Base-by-base conservation (phyloP, 345 rosid genomes). In the Gossypium anomalum region DNA sequence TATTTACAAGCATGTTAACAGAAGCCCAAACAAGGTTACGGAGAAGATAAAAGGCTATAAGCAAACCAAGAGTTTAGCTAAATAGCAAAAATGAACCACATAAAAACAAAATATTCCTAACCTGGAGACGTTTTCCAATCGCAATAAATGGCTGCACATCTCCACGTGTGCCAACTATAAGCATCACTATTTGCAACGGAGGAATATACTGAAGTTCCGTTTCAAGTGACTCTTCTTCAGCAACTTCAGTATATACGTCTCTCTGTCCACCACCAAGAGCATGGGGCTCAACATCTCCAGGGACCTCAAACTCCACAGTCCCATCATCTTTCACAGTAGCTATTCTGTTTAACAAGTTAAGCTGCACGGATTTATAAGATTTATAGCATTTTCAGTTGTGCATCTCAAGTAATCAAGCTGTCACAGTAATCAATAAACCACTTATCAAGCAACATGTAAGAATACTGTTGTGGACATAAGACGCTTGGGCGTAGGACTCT, bases 251-350 rank as follows among this genome's bases (percentile, higher is more conserved):
- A 73, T 60, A 67, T 13, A 41, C 62, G 62, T 78, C 89, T 41
- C 82, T 81, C 17, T 70, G 69, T 64, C 81, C 77, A 73, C 70
- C 78, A 61, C 62, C 80, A 83, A 84, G 77, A 78, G 79, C 75
- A 66, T 80, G 89, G 12, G 88, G 84, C 78, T 85, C 90, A 77
- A 87, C 89, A 85, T 92, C 93, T 49, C 81, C 91, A 52, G 97
- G 95, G 76, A 96, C 88, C 76, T 90, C 91, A 86, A 96, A 87
- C 70, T 86, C 99, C 59, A 96, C 97, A 2, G 99, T 96, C 73
- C 99, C 99, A 81, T 95, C 88, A 85, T 89, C 87, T 85, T 93
- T 93, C 71, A 95, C 94, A 10, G 98, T 95, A 73, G 97, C 97
- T 81, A 95, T 86, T 83, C 99, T 89, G 69, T 87, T 91, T 81